phyloP scores from a whole-genome alignment of 164 flowering plant genomes.

The Brasenia schreberi region DNA sequence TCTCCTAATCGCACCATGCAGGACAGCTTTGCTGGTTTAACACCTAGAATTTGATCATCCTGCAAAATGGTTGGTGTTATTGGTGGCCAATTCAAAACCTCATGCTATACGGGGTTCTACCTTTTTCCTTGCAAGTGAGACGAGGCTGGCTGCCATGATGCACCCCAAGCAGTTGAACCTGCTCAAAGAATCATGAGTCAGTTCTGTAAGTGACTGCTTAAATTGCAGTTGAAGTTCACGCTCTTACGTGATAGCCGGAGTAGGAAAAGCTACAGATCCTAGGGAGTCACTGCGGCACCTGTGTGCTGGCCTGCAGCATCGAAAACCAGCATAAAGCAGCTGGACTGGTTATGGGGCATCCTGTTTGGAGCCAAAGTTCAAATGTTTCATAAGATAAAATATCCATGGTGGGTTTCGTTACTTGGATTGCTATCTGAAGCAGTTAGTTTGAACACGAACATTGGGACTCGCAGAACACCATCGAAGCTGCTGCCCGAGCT shows the following conservation, averaged over 20 bases:
- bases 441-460: slow-evolving; percentile 56
- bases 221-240: not conserved
- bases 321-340: slow-evolving; percentile 44
- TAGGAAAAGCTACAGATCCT: slow-evolving; percentile 67
- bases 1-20: slow-evolving; percentile 93
- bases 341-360: no score
- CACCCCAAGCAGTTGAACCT: slow-evolving; percentile 99
- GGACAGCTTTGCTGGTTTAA: slow-evolving; percentile 69
- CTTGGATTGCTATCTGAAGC: slow-evolving; percentile 51
- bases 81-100: not conserved
- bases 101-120: not conserved
- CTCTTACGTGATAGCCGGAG: slow-evolving; percentile 77
- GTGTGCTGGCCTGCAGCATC: slow-evolving; percentile 68
- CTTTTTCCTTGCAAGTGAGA: slow-evolving; percentile 61
- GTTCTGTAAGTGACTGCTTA: not conserved
- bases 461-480: slow-evolving; percentile 62
- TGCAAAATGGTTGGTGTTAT: not conserved
- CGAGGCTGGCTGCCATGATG: slow-evolving; percentile 73
- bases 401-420: slow-evolving; percentile 5
- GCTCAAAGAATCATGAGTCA: not conserved
- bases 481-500: slow-evolving; percentile 85
- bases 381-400: not conserved
- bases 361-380: not conserved
- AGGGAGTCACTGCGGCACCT: slow-evolving; percentile 79
- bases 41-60: slow-evolving; percentile 86